phyloP scores from a whole-genome alignment of 1,284 basidiomycete genomes.

The Ustilago loliicola region DNA sequence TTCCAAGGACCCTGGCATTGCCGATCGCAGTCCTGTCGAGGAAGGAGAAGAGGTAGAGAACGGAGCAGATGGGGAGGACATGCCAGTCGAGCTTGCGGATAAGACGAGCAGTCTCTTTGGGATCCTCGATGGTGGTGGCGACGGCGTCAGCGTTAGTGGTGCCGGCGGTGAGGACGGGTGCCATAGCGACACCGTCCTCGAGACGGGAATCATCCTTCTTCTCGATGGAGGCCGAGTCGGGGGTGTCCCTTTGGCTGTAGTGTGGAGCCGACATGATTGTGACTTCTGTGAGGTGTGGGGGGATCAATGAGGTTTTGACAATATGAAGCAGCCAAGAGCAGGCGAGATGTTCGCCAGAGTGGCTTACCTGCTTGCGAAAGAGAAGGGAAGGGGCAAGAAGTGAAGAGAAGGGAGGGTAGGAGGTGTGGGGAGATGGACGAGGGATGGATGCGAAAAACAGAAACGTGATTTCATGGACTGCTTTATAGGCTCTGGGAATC shows the following conservation, averaged over 20 bases:
- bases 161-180: slow-evolving; percentile 50
- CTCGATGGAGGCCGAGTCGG: slow-evolving; percentile 52
- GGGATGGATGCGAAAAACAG: background rate
- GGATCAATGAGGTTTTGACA: background rate
- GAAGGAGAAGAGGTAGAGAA: slow-evolving; percentile 81
- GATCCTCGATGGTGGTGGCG: slow-evolving; percentile 43
- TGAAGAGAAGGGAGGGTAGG: background rate
- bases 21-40: slow-evolving; percentile 84
- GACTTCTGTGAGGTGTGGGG: background rate
- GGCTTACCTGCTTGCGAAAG: background rate
- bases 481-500: slow-evolving; percentile 27
- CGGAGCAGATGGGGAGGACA: slow-evolving; percentile 56
- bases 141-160: slow-evolving; percentile 42
- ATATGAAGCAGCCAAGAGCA: background rate
- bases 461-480: background rate
- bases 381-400: background rate
- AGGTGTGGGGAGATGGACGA: slow-evolving; percentile 14
- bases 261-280: slow-evolving; percentile 29
- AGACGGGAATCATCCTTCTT: slow-evolving; percentile 52
- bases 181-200: slow-evolving; percentile 44
- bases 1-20: slow-evolving; percentile 77
- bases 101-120: slow-evolving; percentile 41
- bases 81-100: slow-evolving; percentile 57
- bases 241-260: slow-evolving; percentile 24
- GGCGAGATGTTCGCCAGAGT: background rate